Percentiles rank a stretch among this genome's conserved stretches.
Evolutionary conservation across 345 rosid genomes (phyloP).

Genomic region (Diplotaxis tenuifolia): DNA sequence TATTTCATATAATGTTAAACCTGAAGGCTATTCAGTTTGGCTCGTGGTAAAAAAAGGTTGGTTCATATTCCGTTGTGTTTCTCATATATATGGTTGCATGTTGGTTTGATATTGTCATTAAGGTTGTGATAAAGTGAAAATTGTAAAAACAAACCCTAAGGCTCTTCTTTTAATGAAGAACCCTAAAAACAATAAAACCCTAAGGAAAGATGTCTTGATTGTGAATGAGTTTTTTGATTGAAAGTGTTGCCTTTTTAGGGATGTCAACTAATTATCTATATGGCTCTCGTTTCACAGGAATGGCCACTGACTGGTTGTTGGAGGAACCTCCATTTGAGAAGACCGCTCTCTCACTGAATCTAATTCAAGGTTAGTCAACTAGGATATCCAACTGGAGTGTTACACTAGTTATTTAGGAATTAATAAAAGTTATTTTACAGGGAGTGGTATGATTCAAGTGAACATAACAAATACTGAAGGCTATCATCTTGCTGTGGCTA

Average conservation of each 20-base stretch:
- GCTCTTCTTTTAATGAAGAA: not conserved
- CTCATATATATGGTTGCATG: not conserved
- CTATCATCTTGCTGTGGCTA: conserved; percentile 68
- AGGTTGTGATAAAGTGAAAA: not conserved
- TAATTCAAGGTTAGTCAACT: conserved; percentile 57
- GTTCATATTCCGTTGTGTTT: not conserved
- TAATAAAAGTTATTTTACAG: conserved; percentile 38
- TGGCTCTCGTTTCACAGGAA: conserved; percentile 46
- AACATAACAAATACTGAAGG: conserved; percentile 49
- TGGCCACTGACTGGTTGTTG: conserved; percentile 42
- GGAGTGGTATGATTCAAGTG: conserved; percentile 55
- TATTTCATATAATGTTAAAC: conserved; percentile 58
- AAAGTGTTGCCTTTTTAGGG: conserved; percentile 12
- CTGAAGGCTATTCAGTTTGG: conserved; percentile 46
- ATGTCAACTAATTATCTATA: conserved; percentile 20
- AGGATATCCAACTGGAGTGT: conserved; percentile 2
- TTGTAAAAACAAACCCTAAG: not conserved
- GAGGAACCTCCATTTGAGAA: conserved; percentile 47
- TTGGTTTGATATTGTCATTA: not conserved
- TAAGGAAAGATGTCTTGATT: not conserved
- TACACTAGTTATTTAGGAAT: not conserved
- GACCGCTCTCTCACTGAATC: conserved; percentile 56
- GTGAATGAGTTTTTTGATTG: conserved; percentile 4
- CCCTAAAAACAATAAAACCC: not conserved
- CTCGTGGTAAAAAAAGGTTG: conserved; percentile 76